phyloP scores from a whole-genome alignment of 768 basidiomycete genomes.

The Podaxis sp. region DNA sequence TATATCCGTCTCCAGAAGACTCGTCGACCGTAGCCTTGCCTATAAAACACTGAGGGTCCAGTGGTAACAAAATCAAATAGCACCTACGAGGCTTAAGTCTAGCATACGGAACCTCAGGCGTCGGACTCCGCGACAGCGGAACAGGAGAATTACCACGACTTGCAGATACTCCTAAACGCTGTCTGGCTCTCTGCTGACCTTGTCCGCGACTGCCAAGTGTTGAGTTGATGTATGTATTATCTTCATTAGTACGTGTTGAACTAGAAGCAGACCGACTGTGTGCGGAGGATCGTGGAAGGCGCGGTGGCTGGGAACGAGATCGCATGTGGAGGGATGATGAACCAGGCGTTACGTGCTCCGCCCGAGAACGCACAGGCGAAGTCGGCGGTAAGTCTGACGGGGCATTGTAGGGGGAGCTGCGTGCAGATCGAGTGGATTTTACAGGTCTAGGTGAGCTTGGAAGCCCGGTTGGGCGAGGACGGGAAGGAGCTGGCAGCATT shows the following conservation, averaged over 20 bases:
- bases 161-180: neutral
- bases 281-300: neutral
- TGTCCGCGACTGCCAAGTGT: neutral
- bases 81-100: neutral
- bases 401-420: neutral
- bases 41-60: neutral
- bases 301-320: slow-evolving; percentile 7
- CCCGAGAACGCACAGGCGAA: neutral
- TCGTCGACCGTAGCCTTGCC: neutral
- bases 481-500: slow-evolving; percentile 4
- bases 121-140: neutral
- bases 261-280: neutral
- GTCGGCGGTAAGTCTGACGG: neutral
- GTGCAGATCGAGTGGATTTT: neutral
- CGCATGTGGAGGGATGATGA: neutral
- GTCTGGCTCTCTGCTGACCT: neutral
- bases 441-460: slow-evolving; percentile 2
- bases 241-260: neutral
- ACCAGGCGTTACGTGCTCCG: neutral
- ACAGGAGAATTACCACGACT: neutral
- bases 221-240: neutral
- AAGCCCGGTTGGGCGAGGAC: neutral
- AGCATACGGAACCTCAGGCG: neutral
- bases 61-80: neutral
- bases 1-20: slow-evolving; percentile 8